Conservation (phyloP, 208 protist species). For the Crithidia brevicula region DNA sequence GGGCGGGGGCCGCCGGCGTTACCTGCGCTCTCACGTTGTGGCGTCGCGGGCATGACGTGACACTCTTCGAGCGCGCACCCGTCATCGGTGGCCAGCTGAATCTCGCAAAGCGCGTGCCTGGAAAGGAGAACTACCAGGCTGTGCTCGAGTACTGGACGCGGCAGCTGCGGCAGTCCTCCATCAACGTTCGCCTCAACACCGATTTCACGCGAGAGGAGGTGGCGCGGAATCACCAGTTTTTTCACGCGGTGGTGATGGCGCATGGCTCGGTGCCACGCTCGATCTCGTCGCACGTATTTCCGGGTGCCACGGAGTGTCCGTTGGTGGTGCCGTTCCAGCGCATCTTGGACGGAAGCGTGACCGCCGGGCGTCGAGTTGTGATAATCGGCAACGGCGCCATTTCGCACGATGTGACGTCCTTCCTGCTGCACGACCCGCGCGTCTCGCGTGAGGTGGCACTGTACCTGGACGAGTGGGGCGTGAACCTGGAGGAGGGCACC, state of each 20-base stretch:
- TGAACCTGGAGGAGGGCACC: slow-evolving; percentile 73
- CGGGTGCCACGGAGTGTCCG: slow-evolving; percentile 63
- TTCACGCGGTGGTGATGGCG: slow-evolving; percentile 82
- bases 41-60: slow-evolving; percentile 92
- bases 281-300: slow-evolving; percentile 69
- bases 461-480: slow-evolving; percentile 85
- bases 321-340: slow-evolving; percentile 76
- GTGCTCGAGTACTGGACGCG: slow-evolving; percentile 91
- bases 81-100: slow-evolving; percentile 94
- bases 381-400: slow-evolving; percentile 88
- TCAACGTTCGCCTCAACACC: slow-evolving; percentile 77
- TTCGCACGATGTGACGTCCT: slow-evolving; percentile 85
- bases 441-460: slow-evolving; percentile 70
- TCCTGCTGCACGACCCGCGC: slow-evolving; percentile 81
- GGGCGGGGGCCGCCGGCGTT: slow-evolving; percentile 90
- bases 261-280: slow-evolving; percentile 69
- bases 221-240: slow-evolving; percentile 78
- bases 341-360: slow-evolving; percentile 83
- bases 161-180: slow-evolving; percentile 75
- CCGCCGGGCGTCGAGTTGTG: slow-evolving; percentile 76
- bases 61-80: slow-evolving; percentile 78
- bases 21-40: slow-evolving; percentile 91
- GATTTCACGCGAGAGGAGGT: slow-evolving; percentile 85
- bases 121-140: slow-evolving; percentile 94
- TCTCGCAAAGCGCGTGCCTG: slow-evolving; percentile 92